Conservation (phyloP, 306 rosid genomes). For the Sicyos baderoa region DNA sequence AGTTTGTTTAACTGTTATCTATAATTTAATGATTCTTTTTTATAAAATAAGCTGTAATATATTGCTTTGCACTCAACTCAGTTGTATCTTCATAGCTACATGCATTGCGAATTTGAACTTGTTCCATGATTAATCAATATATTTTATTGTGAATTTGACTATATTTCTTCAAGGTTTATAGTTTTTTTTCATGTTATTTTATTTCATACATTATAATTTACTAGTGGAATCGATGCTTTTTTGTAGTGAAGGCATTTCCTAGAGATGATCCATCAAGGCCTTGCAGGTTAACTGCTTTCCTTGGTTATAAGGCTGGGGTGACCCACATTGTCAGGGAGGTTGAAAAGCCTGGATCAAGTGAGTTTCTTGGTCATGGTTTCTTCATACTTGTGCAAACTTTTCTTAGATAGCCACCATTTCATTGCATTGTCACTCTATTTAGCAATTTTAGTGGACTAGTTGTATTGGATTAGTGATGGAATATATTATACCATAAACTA, state of each 20-base stretch:
- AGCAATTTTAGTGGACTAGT: not conserved
- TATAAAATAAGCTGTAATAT: not conserved
- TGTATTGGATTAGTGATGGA: not conserved
- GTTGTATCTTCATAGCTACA: not conserved
- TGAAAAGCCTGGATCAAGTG: constrained; percentile 83
- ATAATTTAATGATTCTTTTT: too few species aligned
- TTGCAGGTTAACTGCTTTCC: constrained; percentile 64
- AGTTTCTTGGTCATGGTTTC: constrained; percentile 14
- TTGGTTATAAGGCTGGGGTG: constrained; percentile 83
- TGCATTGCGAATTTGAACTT: too few species aligned
- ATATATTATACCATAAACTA: not conserved
- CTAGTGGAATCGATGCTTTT: not conserved
- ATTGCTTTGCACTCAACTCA: not conserved
- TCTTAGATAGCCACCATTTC: not conserved
- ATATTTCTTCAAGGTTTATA: not conserved
- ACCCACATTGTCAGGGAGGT: constrained; percentile 81
- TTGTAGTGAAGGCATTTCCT: constrained; percentile 75
- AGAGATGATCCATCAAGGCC: constrained; percentile 48
- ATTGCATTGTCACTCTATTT: not conserved
- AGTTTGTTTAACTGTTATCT: not conserved
- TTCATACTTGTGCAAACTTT: not conserved
- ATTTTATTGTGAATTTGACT: not conserved
- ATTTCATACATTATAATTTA: not conserved
- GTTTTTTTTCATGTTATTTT: not conserved
- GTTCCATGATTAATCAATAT: not conserved